Conservation (phyloP, 306 rosid genomes). For the Amphicarpaea edgeworthii region DNA sequence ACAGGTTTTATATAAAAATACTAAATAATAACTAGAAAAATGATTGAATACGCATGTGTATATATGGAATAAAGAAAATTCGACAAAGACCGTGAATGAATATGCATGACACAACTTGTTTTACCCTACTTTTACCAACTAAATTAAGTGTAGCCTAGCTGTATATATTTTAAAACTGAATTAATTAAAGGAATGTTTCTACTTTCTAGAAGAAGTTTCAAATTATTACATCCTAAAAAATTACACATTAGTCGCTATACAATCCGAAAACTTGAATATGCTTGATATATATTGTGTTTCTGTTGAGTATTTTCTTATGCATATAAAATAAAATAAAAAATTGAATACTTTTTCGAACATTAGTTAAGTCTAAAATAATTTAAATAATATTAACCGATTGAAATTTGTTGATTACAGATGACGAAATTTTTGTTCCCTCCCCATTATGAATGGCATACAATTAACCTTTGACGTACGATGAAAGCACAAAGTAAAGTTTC, state of each 20-base stretch:
- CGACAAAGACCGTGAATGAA: background rate
- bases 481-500: constrained; percentile 9
- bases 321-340: background rate
- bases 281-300: background rate
- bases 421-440: constrained; percentile 15
- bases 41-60: background rate
- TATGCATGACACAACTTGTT: background rate
- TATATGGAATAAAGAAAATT: background rate
- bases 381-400: background rate
- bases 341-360: background rate
- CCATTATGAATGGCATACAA: constrained; percentile 7
- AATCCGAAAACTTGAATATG: background rate
- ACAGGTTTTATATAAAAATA: background rate
- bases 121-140: background rate
- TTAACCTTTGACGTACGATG: background rate
- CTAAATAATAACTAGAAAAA: background rate
- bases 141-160: background rate
- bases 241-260: background rate
- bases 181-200: background rate
- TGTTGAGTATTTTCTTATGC: background rate
- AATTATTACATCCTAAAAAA: background rate
- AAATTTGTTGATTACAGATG: constrained; percentile 5
- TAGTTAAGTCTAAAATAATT: background rate
- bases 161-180: background rate
- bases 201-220: background rate